Evolutionary conservation across 257 asterid species (phyloP), one percentile per base, ranked within the genome.

Genomic region (Solanum lycopersicoides): DNA sequence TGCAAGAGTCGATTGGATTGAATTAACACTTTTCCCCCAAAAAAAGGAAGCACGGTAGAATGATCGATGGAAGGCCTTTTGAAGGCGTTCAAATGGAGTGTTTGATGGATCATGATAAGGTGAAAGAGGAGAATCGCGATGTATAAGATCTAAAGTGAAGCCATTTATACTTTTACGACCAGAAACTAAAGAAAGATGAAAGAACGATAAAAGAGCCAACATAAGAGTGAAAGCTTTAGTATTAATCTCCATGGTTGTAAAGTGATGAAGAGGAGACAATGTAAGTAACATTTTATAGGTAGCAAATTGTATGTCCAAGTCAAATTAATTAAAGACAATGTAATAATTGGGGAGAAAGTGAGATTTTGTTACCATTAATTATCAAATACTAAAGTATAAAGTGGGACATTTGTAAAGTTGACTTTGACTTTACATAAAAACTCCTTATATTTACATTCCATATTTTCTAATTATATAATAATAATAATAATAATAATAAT

Each of bases 121-220:
- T 7, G 94, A 90, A 11, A 14, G 44, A 6, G 90, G 87, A 10
- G 93, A 87, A 56, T 94, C 95, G 0, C 94, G 96, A 13, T 92
- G 98, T 74, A 92, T 86, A 5, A 95, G 83, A 83, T 91, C 90
- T 9, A 89, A 25, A 8, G 97, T 92, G 89, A 94, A 88, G 74
- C 95, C 95, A 41, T 86, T 89, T 28, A 3, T n/a, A 44, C 6
- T 1, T 45, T 28, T 79, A 18, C 21, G 13, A 39, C 80, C 77
- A 83, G 50, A 85, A 32, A 53, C n/a, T 13, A 75, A 23, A 45
- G 66, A 85, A 89, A 87, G 86, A 21, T 75, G 39, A 25, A 45
- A 80, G 16, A 87, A 85, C 3, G 41, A 47, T 12, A 65, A 86
- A 41, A 75, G 20, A 6, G 11, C 18, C 1, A 14, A 28, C 69